These are phyloP conservation scores for Desmodesmus armatus DNA, from an alignment of 139 green algal genomes.

Conservation along the genomic window DNA sequence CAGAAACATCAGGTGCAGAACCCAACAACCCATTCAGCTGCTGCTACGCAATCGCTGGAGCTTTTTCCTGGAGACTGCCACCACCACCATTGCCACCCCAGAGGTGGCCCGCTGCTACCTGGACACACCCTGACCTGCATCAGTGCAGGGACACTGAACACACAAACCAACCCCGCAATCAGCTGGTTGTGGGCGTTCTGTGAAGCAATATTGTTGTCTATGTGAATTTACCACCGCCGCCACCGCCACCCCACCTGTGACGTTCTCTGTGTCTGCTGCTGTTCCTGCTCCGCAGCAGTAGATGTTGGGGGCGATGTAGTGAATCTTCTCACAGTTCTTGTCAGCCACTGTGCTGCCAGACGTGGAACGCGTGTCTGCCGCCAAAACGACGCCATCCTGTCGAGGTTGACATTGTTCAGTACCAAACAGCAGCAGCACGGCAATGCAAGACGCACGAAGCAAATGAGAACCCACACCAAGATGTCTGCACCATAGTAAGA, in stretches of 20 bases:
- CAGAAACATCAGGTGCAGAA: neutral
- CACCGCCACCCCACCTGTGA: conserved; percentile 96
- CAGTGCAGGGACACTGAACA: no score
- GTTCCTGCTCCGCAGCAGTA: conserved; percentile 98
- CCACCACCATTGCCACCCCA: no score
- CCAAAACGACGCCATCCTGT: conserved; percentile 98
- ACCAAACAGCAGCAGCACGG: conserved; percentile 12
- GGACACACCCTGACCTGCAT: no score
- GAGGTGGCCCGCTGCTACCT: conserved; percentile 2
- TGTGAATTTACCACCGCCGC: no score
- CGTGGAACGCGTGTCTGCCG: conserved; percentile 97
- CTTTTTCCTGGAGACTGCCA: no score
- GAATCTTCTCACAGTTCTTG: conserved; percentile 99
- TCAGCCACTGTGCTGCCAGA: conserved; percentile 96
- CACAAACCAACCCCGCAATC: no score
- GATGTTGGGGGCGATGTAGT: conserved; percentile 98
- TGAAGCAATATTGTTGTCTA: no score
- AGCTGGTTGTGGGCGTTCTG: no score
- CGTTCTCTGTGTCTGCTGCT: conserved; percentile 96
- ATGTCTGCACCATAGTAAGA: no score
- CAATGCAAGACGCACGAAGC: neutral
- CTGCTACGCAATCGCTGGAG: no score
- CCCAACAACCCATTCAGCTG: neutral
- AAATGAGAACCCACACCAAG: no score
- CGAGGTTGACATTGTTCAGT: neutral